Evolutionary conservation across 768 basidiomycete species (phyloP).

Genomic region (Tylopilus sp.): DNA sequence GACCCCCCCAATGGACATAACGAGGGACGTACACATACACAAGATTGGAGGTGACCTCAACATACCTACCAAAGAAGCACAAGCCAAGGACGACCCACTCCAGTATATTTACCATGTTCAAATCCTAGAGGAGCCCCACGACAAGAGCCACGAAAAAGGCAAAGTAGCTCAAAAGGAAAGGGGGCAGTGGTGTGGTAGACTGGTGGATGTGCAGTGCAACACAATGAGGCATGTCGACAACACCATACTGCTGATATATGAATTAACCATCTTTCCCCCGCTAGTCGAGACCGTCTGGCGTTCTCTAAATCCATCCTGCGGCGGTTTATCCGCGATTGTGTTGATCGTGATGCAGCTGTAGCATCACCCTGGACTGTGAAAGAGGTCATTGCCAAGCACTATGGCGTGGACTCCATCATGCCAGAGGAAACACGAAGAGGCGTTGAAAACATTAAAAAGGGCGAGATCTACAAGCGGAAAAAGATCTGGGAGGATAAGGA

Average conservation of each 20-base stretch:
- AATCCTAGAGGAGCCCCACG: slow-evolving; percentile 73
- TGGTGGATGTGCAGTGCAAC: slow-evolving; percentile 78
- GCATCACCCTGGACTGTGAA: slow-evolving; percentile 98
- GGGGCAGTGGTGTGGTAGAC: slow-evolving; percentile 66
- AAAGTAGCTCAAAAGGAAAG: slow-evolving; percentile 55
- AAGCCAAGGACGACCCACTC: slow-evolving; percentile 69
- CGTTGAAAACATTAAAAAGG: slow-evolving; percentile 77
- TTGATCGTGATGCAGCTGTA: slow-evolving; percentile 87
- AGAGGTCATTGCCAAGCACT: slow-evolving; percentile 73
- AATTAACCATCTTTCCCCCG: slow-evolving; percentile 2
- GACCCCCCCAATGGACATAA: slow-evolving; percentile 38
- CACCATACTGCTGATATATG: neutral
- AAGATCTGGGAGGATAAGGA: slow-evolving; percentile 89
- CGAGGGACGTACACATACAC: slow-evolving; percentile 58
- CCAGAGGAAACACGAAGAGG: slow-evolving; percentile 77
- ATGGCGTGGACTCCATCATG: slow-evolving; percentile 83
- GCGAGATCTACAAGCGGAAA: slow-evolving; percentile 91
- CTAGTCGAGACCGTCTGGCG: slow-evolving; percentile 88
- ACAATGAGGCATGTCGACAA: slow-evolving; percentile 67
- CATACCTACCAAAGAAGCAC: slow-evolving; percentile 65
- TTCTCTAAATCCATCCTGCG: slow-evolving; percentile 98
- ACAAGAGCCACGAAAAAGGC: slow-evolving; percentile 61
- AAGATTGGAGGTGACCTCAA: slow-evolving; percentile 77
- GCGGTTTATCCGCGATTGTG: slow-evolving; percentile 93
- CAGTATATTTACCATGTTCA: slow-evolving; percentile 88